phyloP scores from a whole-genome alignment of 768 basidiomycete genomes.

The Rhodotorula sphaerocarpa region DNA sequence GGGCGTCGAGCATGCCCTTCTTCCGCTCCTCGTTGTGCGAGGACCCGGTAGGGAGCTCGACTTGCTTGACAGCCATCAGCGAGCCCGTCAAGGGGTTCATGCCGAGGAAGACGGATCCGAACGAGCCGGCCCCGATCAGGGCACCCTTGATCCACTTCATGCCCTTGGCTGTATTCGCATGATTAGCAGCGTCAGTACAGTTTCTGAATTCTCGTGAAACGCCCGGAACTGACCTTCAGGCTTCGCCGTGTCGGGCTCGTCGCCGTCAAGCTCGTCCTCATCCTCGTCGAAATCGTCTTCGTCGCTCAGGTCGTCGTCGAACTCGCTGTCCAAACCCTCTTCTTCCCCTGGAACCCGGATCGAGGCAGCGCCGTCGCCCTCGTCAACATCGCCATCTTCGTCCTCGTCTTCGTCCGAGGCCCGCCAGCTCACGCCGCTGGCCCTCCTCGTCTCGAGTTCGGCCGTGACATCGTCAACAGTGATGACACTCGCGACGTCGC shows the following conservation, averaged over 20 bases:
- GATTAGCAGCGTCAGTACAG: neutral
- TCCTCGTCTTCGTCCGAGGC: constrained; percentile 45
- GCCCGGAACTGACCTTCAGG: constrained; percentile 18
- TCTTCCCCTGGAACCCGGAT: constrained; percentile 54
- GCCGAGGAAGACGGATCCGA: constrained; percentile 68
- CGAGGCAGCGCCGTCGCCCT: constrained; percentile 49
- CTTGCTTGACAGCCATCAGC: constrained; percentile 99
- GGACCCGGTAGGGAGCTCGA: constrained; percentile 70
- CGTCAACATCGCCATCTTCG: neutral
- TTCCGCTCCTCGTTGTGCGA: constrained; percentile 55
- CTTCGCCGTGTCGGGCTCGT: constrained; percentile 6
- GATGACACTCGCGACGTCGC: constrained; percentile 49
- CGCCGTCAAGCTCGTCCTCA: constrained; percentile 12
- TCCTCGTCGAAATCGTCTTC: constrained; percentile 2
- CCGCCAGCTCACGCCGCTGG: constrained; percentile 43
- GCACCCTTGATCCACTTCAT: constrained; percentile 99
- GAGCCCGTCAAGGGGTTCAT: constrained; percentile 92
- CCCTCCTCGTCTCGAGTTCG: constrained; percentile 61
- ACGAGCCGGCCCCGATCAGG: constrained; percentile 91
- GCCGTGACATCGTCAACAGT: constrained; percentile 98
- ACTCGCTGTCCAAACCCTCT: neutral
- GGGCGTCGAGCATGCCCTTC: constrained; percentile 66
- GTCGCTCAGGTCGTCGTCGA: constrained; percentile 6
- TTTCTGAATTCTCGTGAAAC: neutral
- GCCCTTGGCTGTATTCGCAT: constrained; percentile 45